Evolutionary conservation across 192 early-diverging fungal species (phyloP).

Genomic region (Haplosporangium gracile): DNA sequence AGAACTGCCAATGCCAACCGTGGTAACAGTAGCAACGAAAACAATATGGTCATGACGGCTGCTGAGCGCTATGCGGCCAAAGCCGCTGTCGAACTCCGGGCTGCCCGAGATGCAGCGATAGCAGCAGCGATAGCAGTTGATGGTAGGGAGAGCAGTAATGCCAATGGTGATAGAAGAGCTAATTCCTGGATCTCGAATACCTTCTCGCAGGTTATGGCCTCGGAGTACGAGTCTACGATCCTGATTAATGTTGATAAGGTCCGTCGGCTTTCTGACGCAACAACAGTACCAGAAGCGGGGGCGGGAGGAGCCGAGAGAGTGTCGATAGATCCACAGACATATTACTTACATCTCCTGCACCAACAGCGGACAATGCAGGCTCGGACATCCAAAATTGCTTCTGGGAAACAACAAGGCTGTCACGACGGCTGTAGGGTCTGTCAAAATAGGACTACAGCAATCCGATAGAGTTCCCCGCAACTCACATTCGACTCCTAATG

Average conservation of each 20-base stretch:
- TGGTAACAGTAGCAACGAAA: neutral
- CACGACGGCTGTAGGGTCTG: neutral
- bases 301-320: no score
- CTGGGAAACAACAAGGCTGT: neutral
- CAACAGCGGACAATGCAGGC: neutral
- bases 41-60: neutral
- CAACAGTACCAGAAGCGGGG: neutral
- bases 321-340: neutral
- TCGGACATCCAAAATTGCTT: neutral
- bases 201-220: neutral
- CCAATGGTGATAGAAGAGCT: neutral
- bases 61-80: neutral
- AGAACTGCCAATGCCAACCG: neutral
- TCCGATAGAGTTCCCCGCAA: neutral
- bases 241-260: neutral
- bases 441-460: neutral
- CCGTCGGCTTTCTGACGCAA: neutral
- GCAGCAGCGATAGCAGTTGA: neutral
- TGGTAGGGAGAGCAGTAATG: neutral
- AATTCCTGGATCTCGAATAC: neutral
- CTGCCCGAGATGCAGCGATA: neutral
- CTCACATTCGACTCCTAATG: neutral
- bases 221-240: neutral
- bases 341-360: neutral
- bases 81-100: neutral